Percentiles rank a stretch among this genome's conserved stretches.
Conservation (phyloP, 306 rosid genomes). For the Prunus fruticosa region DNA sequence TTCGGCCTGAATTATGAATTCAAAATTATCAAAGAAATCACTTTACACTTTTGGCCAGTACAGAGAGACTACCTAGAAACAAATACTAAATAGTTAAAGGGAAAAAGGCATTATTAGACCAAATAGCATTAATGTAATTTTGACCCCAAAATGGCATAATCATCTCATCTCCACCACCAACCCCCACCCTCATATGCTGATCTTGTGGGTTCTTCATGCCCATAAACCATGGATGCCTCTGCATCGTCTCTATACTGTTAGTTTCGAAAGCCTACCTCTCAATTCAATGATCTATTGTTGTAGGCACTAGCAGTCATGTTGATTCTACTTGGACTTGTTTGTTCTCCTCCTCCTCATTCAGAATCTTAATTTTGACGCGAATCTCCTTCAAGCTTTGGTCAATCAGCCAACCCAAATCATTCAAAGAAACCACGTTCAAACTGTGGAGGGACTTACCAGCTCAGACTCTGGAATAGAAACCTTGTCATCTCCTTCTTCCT, state of each 20-base stretch:
- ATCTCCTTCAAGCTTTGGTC: no score
- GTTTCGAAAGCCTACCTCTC: no score
- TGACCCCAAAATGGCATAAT: constrained; percentile 9
- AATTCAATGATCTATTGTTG: background rate
- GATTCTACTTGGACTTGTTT: background rate
- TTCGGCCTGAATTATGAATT: no score
- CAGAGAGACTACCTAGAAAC: background rate
- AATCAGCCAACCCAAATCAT: no score
- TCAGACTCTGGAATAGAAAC: no score
- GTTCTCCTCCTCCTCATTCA: background rate
- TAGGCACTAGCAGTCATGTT: background rate
- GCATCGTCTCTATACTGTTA: no score
- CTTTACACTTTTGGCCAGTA: no score
- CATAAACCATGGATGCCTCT: constrained; percentile 3
- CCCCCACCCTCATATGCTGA: background rate
- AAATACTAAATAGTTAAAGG: background rate
- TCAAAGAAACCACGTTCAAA: no score
- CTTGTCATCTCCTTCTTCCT: no score
- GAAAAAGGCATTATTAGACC: constrained; percentile 23
- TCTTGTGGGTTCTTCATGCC: constrained; percentile 5
- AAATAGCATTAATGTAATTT: constrained; percentile 1
- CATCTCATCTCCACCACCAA: constrained; percentile 22
- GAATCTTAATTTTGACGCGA: background rate
- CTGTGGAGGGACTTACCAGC: no score
- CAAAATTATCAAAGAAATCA: background rate